Evolutionary conservation across 805 yeast genomes (phyloP), one percentile per base, ranked within the genome.

Genomic region (Pichia exigua): DNA sequence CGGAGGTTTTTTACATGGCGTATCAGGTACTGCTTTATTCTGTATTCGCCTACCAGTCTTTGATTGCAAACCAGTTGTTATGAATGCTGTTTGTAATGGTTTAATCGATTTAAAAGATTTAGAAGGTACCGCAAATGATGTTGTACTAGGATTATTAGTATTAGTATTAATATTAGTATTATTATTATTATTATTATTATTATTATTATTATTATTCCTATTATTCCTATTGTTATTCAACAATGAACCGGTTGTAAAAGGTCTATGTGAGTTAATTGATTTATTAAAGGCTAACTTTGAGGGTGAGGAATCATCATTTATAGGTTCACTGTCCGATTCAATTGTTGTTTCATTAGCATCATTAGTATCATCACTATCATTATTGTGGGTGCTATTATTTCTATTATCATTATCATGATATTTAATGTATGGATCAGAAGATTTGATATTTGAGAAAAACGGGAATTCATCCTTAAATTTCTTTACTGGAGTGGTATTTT

Each of bases 41-140:
- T 71, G 70, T 66, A 66, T 67, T 54, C 44, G 82, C 71, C 67
- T 72, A 46, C 42, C 52, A n/a, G 46, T 45, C 64, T 82, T 82
- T 40, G 85, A 79, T 53, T 83, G 66, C 38, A 88, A 69, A 0
- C 96, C 96, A 0, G 87, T 71, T 2, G 91, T 78, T 64, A 80
- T 75, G 66, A 88, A 88, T 17, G 94, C 96, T 0, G 91, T 83
- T 64, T 87, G 95, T 41, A 88, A 73, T 2, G 96, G 96, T 62
- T 85, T 86, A 22, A 86, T 94, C 46, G 81, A 78, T 56, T 81
- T 78, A 66, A 83, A 87, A 17, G 77, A 72, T 35, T n/a, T 35
- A 41, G 75, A 79, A 1, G 85, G 82, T 0, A 83, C n/a, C 20
- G 52, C 39, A 40, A 44, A 44, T 22, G 76, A 44, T 22, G 76